Evolutionary conservation across 2,329 filamentous ascomycete genomes (phyloP).

Genomic region (Podosphaera xanthii): DNA sequence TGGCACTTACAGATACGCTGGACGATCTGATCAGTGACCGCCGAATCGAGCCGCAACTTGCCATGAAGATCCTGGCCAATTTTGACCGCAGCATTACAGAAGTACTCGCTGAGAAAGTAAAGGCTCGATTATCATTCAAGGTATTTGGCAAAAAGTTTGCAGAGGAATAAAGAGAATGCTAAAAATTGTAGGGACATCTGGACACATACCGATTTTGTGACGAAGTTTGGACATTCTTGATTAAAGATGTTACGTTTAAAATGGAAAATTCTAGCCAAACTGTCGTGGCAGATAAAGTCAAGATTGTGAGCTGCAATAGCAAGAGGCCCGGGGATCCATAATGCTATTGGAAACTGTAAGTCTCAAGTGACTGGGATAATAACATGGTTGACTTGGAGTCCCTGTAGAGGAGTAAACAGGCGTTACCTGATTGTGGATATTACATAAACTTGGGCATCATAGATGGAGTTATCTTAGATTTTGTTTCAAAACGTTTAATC

Average conservation of each 20-base stretch:
- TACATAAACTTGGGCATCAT: too few species aligned
- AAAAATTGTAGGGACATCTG: slow-evolving; percentile 50
- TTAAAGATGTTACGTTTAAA: slow-evolving; percentile 98
- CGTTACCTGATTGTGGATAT: neutral
- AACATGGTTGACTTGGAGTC: neutral
- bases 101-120: slow-evolving; percentile 77
- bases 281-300: slow-evolving; percentile 74
- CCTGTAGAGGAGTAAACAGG: neutral
- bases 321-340: slow-evolving; percentile 45
- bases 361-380: neutral
- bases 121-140: slow-evolving; percentile 83
- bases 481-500: too few species aligned
- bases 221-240: slow-evolving; percentile 98
- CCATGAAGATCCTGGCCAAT: slow-evolving; percentile 92
- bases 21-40: slow-evolving; percentile 89
- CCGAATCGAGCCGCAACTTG: slow-evolving; percentile 90
- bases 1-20: slow-evolving; percentile 84
- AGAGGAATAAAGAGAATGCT: slow-evolving; percentile 6
- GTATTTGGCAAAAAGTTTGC: slow-evolving; percentile 23
- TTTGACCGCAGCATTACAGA: slow-evolving; percentile 90
- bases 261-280: slow-evolving; percentile 53
- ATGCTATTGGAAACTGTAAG: slow-evolving; percentile 4
- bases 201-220: slow-evolving; percentile 99
- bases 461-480: too few species aligned
- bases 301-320: slow-evolving; percentile 95